phyloP scores from a whole-genome alignment of 441 rosid genomes.

The Adansonia gregorii region DNA sequence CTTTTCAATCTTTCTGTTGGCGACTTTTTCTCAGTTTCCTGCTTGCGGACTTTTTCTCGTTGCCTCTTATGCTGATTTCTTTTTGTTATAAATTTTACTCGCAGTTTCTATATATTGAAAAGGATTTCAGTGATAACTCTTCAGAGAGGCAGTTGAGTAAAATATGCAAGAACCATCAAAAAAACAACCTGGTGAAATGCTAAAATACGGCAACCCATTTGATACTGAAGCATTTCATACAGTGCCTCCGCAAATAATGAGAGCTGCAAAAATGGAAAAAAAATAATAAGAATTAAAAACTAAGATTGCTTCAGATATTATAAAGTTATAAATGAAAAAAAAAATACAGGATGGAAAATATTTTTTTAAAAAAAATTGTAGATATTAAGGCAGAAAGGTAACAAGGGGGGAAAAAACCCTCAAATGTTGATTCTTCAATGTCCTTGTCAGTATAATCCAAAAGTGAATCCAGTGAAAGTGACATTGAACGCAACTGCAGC shows the following conservation, averaged over 20 bases:
- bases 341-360: not conserved
- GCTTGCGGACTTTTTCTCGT: slow-evolving; percentile 54
- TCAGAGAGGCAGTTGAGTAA: slow-evolving; percentile 18
- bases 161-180: slow-evolving; percentile 19
- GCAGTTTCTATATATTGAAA: slow-evolving; percentile 60
- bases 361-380: not conserved
- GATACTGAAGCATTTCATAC: slow-evolving; percentile 93
- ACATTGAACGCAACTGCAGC: slow-evolving; percentile 69
- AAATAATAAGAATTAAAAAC: not conserved
- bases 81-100: slow-evolving; percentile 59
- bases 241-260: slow-evolving; percentile 91
- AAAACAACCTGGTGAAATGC: slow-evolving; percentile 79
- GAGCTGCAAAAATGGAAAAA: slow-evolving; percentile 56
- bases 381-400: slow-evolving; percentile 25
- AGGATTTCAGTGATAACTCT: slow-evolving; percentile 23
- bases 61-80: slow-evolving; percentile 85
- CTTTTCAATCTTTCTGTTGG: slow-evolving; percentile 62
- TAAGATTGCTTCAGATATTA: slow-evolving; percentile 11
- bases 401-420: slow-evolving; percentile 51
- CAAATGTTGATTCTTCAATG: slow-evolving; percentile 85
- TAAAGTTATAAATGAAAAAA: not conserved
- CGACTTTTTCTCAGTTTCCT: slow-evolving; percentile 48
- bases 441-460: slow-evolving; percentile 91
- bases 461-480: slow-evolving; percentile 90
- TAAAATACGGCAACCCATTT: slow-evolving; percentile 86